Percentiles rank a stretch among this genome's conserved stretches.
Conservation (phyloP, 768 basidiomycete genomes). For the Tubosaeta sp. region DNA sequence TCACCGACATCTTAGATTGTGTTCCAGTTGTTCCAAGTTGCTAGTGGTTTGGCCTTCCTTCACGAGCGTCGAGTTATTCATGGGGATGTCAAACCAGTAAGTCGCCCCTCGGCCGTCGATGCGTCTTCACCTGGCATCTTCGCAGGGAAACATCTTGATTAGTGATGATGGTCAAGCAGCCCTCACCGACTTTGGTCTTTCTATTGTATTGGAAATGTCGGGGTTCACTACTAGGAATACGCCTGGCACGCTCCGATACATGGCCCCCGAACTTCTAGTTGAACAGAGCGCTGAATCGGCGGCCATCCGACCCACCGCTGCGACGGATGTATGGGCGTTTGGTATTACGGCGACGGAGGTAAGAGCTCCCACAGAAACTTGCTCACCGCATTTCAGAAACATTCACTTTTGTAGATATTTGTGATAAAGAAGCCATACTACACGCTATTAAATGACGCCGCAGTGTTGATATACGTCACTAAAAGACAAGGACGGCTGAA, state of each 20-base stretch:
- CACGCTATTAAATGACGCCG: constrained; percentile 9
- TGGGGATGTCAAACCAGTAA: constrained; percentile 37
- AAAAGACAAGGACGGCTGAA: constrained; percentile 7
- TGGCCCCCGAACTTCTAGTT: constrained; percentile 34
- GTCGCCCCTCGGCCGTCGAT: constrained; percentile 1
- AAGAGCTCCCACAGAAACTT: not conserved
- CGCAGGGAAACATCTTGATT: constrained; percentile 36
- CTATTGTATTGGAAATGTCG: constrained; percentile 31
- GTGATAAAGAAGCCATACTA: constrained; percentile 21
- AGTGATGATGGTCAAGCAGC: constrained; percentile 28
- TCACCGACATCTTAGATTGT: not conserved
- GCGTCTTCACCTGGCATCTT: not conserved
- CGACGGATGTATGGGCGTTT: constrained; percentile 36
- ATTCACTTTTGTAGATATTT: constrained; percentile 17
- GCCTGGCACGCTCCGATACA: constrained; percentile 38
- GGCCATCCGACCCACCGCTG: constrained; percentile 19
- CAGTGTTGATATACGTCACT: constrained; percentile 17
- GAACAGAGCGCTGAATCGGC: constrained; percentile 8
- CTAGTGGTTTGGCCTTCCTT: constrained; percentile 22
- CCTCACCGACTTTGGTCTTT: constrained; percentile 39
- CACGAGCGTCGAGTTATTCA: constrained; percentile 27
- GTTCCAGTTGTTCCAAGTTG: constrained; percentile 18
- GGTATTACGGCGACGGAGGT: constrained; percentile 37
- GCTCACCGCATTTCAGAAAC: not conserved
- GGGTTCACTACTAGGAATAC: constrained; percentile 35